Base-by-base conservation (phyloP, 2,329 filamentous ascomycete species). In the Ophiosphaerella herpotricha region DNA sequence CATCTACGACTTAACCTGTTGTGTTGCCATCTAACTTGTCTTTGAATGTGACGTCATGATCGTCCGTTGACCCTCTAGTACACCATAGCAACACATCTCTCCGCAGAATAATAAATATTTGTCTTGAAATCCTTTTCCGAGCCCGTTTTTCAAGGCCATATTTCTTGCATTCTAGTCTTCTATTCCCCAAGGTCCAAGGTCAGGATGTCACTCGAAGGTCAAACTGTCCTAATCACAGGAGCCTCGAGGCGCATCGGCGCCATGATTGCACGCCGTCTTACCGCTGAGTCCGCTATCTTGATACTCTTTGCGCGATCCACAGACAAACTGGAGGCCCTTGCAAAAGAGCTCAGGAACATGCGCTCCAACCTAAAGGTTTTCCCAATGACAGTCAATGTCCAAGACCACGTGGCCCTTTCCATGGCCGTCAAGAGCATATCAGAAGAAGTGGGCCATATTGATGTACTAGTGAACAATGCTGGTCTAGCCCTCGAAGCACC, bases 401-500 rank as follows among this genome's bases (percentile, higher is more conserved):
- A 68, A 39, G 54, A 71, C 14, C 60, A 71, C 13, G 58, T 58
- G 1, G 64, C 69, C 0, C 60, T 76, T 1, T 58, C 68, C 5
- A 58, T 41, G 2, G 63, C 61, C 9, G 49, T 68, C 2, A 54
- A 66, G 5, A 48, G 51, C 7, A 35, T 58, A 11, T 52, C 61
- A 7, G 32, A 61, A 3, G 63, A 75, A 38, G 43, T 74, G 4
- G 71, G 71, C 0, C 58, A 65, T 1, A 75, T 80, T 16, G 76
- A 80, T 37, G 67, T 79, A 11, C 67, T 80, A 0, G 67, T 80
- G 58, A 80, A 80, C 57, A 80, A 80, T 44, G 75, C 77, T 1
- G 78, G 78, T 0, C 71, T 81, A 4, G 78, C 78, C 0, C 61
- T 80, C 1, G 78, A 78, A 4, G 77, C 78, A 0, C 78, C 78